Conservation (phyloP, 352 stramenopile genomes). For the Globisporangium cederbergense region DNA sequence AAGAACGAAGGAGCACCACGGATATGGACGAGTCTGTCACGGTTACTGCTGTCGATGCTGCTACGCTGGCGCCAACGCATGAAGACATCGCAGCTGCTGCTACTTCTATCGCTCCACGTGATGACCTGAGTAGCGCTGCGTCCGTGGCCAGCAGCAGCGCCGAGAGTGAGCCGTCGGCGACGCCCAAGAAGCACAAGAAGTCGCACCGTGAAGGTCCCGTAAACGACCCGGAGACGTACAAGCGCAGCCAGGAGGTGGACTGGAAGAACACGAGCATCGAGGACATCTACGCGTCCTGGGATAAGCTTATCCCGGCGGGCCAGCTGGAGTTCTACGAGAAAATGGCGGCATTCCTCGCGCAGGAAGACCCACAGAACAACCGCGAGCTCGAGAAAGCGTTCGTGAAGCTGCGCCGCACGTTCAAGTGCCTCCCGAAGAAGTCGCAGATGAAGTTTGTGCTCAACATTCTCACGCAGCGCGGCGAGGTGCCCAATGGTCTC, state of each 20-base stretch:
- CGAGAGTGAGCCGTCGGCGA: background rate
- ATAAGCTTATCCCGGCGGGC: slow-evolving; percentile 71
- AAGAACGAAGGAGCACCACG: background rate
- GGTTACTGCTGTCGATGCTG: background rate
- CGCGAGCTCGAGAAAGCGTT: slow-evolving; percentile 85
- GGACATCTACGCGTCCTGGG: slow-evolving; percentile 86
- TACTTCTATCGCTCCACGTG: background rate
- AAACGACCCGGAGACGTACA: slow-evolving; percentile 86
- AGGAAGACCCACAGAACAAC: slow-evolving; percentile 64
- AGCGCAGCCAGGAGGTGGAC: slow-evolving; percentile 69
- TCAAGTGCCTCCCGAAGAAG: slow-evolving; percentile 91
- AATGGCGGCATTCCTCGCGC: slow-evolving; percentile 82
- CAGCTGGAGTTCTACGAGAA: slow-evolving; percentile 70
- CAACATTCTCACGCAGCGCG: slow-evolving; percentile 70
- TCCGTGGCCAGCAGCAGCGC: background rate
- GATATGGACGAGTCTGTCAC: background rate
- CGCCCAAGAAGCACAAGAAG: slow-evolving; percentile 13
- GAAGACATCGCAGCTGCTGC: background rate
- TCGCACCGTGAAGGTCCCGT: slow-evolving; percentile 30
- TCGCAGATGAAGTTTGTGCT: slow-evolving; percentile 89
- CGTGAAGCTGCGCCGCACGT: slow-evolving; percentile 73
- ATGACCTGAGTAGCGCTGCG: slow-evolving; percentile 5
- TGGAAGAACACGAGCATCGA: slow-evolving; percentile 85
- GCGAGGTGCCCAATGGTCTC: slow-evolving; percentile 38
- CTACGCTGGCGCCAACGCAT: background rate